phyloP scores from a whole-genome alignment of 2,329 filamentous ascomycete species.

The Trichoderma lentiforme region DNA sequence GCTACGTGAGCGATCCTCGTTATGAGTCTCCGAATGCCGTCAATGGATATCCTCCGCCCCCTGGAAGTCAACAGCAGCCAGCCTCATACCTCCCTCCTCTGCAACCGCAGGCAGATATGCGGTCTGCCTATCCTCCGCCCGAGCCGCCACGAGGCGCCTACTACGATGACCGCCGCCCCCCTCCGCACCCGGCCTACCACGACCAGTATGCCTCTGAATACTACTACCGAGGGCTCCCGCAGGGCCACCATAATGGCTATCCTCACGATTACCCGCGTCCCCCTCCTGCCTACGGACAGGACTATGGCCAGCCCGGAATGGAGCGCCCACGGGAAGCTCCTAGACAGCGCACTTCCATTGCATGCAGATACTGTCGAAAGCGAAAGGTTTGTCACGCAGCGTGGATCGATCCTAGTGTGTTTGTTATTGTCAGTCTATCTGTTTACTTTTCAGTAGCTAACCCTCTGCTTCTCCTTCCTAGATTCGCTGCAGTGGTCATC shows the following conservation, averaged over 20 bases:
- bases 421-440: neutral
- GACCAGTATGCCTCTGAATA: conserved; percentile 37
- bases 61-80: conserved; percentile 30
- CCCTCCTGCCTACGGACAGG: conserved; percentile 32
- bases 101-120: conserved; percentile 36
- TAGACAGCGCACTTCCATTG: conserved; percentile 57
- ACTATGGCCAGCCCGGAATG: conserved; percentile 35
- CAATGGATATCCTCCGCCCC: conserved; percentile 46
- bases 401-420: neutral
- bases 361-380: conserved; percentile 59
- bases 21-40: conserved; percentile 44
- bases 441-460: neutral
- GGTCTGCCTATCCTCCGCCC: conserved; percentile 37
- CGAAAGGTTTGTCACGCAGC: conserved; percentile 48
- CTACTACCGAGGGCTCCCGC: conserved; percentile 33
- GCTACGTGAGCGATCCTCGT: conserved; percentile 34
- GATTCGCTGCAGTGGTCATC: conserved; percentile 61
- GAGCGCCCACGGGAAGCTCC: conserved; percentile 45
- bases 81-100: conserved; percentile 38
- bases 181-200: conserved; percentile 30
- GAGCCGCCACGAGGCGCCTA: conserved; percentile 40
- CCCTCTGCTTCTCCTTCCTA: conserved; percentile 25
- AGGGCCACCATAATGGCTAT: conserved; percentile 30
- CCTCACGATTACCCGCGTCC: conserved; percentile 29
- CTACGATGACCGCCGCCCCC: conserved; percentile 36